Evolutionary conservation across 208 protist species (phyloP).

Genomic region (Wallacemonas sp.): DNA sequence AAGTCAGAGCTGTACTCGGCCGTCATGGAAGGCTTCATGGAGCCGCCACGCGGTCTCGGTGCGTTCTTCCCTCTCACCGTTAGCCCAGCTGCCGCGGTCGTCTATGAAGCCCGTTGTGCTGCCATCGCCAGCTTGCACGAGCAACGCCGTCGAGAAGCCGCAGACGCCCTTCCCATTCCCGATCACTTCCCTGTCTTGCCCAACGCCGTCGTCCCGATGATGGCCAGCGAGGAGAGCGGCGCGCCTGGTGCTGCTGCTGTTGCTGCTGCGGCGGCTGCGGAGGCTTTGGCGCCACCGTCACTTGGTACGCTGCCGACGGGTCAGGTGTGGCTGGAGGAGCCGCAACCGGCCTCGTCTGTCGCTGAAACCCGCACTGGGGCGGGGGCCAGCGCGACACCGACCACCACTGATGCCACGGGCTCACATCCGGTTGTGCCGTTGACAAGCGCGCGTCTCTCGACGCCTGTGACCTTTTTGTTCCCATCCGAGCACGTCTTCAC

Average conservation of each 20-base stretch:
- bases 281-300: no score
- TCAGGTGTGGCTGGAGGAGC: slow-evolving; percentile 9
- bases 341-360: no score
- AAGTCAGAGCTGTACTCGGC: slow-evolving; percentile 6
- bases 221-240: background rate
- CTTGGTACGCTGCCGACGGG: no score
- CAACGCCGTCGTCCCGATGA: background rate
- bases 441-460: background rate
- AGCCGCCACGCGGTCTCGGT: slow-evolving; percentile 1
- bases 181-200: slow-evolving; percentile 4
- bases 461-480: slow-evolving; percentile 31
- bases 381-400: no score
- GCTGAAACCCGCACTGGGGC: no score
- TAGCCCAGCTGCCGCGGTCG: background rate
- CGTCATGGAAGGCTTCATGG: background rate
- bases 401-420: slow-evolving; percentile 11
- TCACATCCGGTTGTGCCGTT: background rate
- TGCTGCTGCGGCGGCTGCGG: no score
- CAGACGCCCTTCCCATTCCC: background rate
- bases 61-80: slow-evolving; percentile 7
- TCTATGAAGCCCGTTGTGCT: background rate
- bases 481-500: slow-evolving; percentile 33
- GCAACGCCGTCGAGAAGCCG: background rate
- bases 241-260: no score
- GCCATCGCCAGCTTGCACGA: background rate